Evolutionary conservation across 805 yeast species (phyloP).

Genomic region (Nakazawaea holstii): DNA sequence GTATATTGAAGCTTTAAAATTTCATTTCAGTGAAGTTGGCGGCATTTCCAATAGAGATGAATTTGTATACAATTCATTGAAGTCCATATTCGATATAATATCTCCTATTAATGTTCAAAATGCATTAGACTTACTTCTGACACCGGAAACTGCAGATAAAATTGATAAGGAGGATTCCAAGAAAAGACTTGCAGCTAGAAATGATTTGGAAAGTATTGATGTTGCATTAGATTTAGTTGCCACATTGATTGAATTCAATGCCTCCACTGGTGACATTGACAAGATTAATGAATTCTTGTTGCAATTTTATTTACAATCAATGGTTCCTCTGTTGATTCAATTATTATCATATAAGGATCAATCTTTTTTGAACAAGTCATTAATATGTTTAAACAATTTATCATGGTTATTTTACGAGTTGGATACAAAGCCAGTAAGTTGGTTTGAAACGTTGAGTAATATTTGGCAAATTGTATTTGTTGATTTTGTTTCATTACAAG

Average conservation of each 20-base stretch:
- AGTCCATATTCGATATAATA: conserved; percentile 20
- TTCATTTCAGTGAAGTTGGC: conserved; percentile 33
- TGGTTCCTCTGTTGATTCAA: conserved; percentile 30
- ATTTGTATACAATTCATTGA: conserved; percentile 16
- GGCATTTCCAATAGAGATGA: conserved; percentile 16
- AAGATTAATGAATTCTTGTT: conserved; percentile 21
- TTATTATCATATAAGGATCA: conserved; percentile 28
- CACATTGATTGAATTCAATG: conserved; percentile 56
- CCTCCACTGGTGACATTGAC: conserved; percentile 6
- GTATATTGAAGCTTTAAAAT: conserved; percentile 36
- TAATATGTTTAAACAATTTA: conserved; percentile 68
- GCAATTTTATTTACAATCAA: conserved; percentile 11
- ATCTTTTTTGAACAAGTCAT: conserved; percentile 48
- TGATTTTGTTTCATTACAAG: not conserved
- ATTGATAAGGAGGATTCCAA: conserved; percentile 29
- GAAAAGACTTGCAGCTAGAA: conserved; percentile 39
- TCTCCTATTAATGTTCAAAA: conserved; percentile 26
- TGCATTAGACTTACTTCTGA: conserved; percentile 21
- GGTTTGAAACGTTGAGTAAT: conserved; percentile 28
- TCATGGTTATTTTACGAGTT: conserved; percentile 47
- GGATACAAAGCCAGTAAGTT: conserved; percentile 28
- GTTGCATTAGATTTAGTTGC: conserved; percentile 71
- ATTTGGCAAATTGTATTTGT: conserved; percentile 26
- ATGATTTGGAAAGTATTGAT: conserved; percentile 59
- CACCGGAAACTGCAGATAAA: conserved; percentile 29